phyloP scores from a whole-genome alignment of 306 rosid species.

The Sicyos baderoa region DNA sequence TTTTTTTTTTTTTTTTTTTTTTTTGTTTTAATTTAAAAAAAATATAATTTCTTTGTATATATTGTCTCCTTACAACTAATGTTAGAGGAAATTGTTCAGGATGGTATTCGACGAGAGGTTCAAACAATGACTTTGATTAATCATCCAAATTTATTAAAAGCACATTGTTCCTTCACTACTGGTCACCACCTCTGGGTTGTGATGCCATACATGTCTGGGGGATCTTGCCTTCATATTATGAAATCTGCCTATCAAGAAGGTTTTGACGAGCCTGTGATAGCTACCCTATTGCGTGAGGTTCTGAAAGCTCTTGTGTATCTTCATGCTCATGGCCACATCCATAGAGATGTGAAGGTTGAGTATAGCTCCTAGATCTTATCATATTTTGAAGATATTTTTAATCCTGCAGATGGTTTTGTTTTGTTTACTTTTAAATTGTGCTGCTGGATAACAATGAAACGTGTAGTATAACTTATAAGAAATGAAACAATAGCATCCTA shows the following conservation, averaged over 20 bases:
- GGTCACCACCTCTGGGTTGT: constrained; percentile 96
- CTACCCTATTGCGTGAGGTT: constrained; percentile 77
- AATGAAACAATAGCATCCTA: constrained; percentile 11
- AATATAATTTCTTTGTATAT: not conserved
- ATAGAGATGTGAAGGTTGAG: constrained; percentile 90
- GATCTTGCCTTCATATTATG: constrained; percentile 96
- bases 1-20: too few relatives aligned
- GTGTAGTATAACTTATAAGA: not conserved
- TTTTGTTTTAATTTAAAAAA: constrained; percentile 7
- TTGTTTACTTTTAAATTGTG: not conserved
- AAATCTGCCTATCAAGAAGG: constrained; percentile 71
- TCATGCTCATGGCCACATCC: constrained; percentile 87
- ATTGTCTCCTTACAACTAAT: not conserved
- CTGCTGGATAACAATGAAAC: not conserved
- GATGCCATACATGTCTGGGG: constrained; percentile 99
- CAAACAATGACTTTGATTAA: constrained; percentile 73
- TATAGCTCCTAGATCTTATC: constrained; percentile 13
- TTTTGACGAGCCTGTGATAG: constrained; percentile 88
- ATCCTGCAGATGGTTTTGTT: not conserved
- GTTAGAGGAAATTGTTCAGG: constrained; percentile 47
- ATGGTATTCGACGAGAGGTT: constrained; percentile 88
- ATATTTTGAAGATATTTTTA: constrained; percentile 16
- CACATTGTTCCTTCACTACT: constrained; percentile 86
- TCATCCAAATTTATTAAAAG: constrained; percentile 74
- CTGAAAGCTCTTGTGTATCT: constrained; percentile 92